phyloP scores from a whole-genome alignment of 768 basidiomycete species.

The Royoungia palumana region DNA sequence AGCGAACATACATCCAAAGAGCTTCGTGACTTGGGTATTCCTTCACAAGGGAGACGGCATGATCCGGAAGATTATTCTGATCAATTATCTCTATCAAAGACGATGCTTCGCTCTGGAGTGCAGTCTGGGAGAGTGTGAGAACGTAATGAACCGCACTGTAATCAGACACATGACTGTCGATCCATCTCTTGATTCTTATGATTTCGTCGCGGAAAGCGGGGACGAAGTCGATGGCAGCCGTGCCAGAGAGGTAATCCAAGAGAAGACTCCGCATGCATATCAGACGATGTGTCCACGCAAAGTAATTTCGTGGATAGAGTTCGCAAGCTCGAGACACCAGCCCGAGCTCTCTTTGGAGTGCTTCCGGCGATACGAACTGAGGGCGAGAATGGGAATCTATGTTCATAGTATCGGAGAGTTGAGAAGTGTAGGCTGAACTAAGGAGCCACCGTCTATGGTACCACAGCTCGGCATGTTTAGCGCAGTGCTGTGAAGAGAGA shows the following conservation, averaged over 20 bases:
- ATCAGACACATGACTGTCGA: constrained; percentile 63
- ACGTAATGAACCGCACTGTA: constrained; percentile 61
- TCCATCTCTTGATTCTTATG: constrained; percentile 43
- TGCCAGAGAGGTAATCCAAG: constrained; percentile 15
- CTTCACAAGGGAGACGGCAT: constrained; percentile 47
- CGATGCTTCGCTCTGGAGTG: constrained; percentile 4
- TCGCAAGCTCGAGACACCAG: constrained; percentile 51
- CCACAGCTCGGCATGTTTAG: constrained; percentile 70
- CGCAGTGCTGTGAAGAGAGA: constrained; percentile 49
- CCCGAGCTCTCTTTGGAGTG: constrained; percentile 46
- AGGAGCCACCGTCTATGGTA: constrained; percentile 69
- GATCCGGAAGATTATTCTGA: constrained; percentile 25
- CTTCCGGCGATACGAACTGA: constrained; percentile 30
- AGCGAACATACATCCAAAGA: constrained; percentile 52
- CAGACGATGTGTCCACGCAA: constrained; percentile 66
- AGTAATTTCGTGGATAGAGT: constrained; percentile 68
- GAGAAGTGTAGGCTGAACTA: constrained; percentile 28
- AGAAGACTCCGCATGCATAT: constrained; percentile 41
- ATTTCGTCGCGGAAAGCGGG: constrained; percentile 40
- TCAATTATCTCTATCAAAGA: constrained; percentile 2
- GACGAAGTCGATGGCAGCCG: constrained; percentile 16
- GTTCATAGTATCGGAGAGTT: background rate
- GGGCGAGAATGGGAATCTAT: background rate
- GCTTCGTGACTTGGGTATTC: constrained; percentile 58
- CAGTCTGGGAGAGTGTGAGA: constrained; percentile 33